A percentile compares a stretch with the other conserved stretches of the same genome.
Conservation (phyloP, 495 filamentous ascomycete genomes). For the Xylaria scruposa region DNA sequence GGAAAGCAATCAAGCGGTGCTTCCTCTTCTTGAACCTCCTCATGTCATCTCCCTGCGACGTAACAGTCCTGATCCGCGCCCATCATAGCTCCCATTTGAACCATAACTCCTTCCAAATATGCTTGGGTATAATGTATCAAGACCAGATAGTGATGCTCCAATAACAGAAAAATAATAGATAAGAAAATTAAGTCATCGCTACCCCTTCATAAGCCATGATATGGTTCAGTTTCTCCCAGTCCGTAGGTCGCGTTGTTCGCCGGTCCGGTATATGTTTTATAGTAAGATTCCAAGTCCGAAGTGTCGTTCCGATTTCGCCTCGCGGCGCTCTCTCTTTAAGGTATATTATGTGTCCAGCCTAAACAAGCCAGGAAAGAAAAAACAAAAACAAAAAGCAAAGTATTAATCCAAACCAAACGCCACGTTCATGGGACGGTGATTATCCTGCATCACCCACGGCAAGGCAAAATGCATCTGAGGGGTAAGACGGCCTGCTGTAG, state of each 20-base stretch:
- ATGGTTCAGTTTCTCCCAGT: constrained; percentile 40
- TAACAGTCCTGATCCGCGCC: not conserved
- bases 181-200: constrained; percentile 29
- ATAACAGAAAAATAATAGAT: constrained; percentile 28
- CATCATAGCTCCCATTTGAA: constrained; percentile 12
- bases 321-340: constrained; percentile 45
- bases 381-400: constrained; percentile 29
- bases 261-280: constrained; percentile 35
- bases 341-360: constrained; percentile 32
- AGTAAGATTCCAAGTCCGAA: constrained; percentile 34
- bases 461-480: constrained; percentile 42
- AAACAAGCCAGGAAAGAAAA: constrained; percentile 25
- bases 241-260: constrained; percentile 28
- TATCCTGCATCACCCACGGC: constrained; percentile 40
- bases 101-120: constrained; percentile 39
- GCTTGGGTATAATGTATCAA: constrained; percentile 41
- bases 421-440: constrained; percentile 38
- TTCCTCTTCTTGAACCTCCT: constrained; percentile 33
- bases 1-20: constrained; percentile 43
- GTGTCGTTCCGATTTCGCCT: constrained; percentile 46
- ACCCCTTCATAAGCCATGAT: constrained; percentile 40
- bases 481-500: constrained; percentile 28
- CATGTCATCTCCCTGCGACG: constrained; percentile 24
- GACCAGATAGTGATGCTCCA: constrained; percentile 28
- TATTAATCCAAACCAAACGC: constrained; percentile 26